Percentiles rank a stretch among this genome's conserved stretches.
Evolutionary conservation across 306 rosid genomes (phyloP).

Genomic region (Betula pendula): DNA sequence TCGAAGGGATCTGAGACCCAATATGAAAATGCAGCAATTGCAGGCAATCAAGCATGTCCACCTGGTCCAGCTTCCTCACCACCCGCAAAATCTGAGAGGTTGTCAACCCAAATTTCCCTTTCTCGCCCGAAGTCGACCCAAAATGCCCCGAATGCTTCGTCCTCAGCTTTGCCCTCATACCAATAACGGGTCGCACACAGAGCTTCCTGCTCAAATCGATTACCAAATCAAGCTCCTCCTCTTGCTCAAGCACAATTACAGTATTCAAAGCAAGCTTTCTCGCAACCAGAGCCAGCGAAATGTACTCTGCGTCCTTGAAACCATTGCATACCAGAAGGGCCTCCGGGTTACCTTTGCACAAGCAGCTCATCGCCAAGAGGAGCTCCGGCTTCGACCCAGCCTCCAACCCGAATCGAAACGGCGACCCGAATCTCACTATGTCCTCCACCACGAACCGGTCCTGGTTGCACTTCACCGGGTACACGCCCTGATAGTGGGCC

Average conservation of each 20-base stretch:
- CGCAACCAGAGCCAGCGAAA: constrained; percentile 69
- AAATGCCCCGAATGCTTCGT: constrained; percentile 88
- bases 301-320: constrained; percentile 70
- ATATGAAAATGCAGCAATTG: constrained; percentile 87
- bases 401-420: constrained; percentile 78
- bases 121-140: constrained; percentile 87
- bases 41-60: constrained; percentile 75
- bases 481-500: constrained; percentile 89
- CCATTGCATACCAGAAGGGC: constrained; percentile 76
- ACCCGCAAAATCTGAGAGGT: constrained; percentile 68
- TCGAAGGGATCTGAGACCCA: constrained; percentile 83
- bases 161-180: constrained; percentile 78
- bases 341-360: constrained; percentile 76
- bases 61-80: constrained; percentile 63
- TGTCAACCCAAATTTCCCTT: constrained; percentile 84
- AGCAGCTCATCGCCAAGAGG: constrained; percentile 81
- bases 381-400: constrained; percentile 95
- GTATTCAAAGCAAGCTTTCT: constrained; percentile 71
- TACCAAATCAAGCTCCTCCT: constrained; percentile 76
- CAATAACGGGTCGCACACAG: constrained; percentile 67
- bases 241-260: constrained; percentile 83
- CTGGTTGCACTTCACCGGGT: constrained; percentile 89
- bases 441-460: constrained; percentile 89
- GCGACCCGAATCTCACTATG: constrained; percentile 66
- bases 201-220: constrained; percentile 67